Percentiles rank a stretch among this genome's conserved stretches.
phyloP scores from a whole-genome alignment of 148 eudicot genomes.

The Nyssa sinensis region DNA sequence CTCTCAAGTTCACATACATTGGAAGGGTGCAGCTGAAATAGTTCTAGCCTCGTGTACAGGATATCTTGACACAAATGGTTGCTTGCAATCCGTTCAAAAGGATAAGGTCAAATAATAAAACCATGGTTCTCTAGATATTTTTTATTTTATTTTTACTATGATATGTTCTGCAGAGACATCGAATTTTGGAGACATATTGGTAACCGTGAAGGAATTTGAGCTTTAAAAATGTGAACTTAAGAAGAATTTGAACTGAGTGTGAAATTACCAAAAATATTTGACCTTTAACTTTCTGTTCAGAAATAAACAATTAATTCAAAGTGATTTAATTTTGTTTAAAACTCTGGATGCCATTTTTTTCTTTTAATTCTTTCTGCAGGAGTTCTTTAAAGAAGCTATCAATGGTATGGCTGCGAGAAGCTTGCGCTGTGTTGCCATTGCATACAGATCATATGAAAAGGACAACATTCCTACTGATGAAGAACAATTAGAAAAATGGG shows the following conservation, averaged over 20 bases:
- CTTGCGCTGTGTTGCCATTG: constrained; percentile 89
- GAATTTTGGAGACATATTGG: neutral
- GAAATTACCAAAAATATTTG: neutral
- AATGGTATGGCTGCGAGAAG: constrained; percentile 84
- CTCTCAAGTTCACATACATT: constrained; percentile 72
- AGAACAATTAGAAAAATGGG: constrained; percentile 70
- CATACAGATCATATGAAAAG: constrained; percentile 56
- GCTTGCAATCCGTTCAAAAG: constrained; percentile 40
- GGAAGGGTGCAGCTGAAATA: constrained; percentile 98
- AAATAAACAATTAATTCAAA: neutral
- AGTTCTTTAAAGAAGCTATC: constrained; percentile 54
- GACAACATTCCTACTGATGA: constrained; percentile 61
- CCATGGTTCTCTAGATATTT: neutral
- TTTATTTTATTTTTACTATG: no score
- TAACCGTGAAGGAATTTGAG: neutral
- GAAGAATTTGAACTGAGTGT: neutral
- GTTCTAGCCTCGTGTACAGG: constrained; percentile 63
- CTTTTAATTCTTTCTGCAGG: constrained; percentile 36
- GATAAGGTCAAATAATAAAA: constrained; percentile 49
- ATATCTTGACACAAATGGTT: constrained; percentile 59
- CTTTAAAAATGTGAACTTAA: neutral
- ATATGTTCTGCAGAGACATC: neutral
- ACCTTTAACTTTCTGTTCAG: neutral
- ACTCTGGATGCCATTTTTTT: neutral
- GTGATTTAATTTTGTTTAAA: neutral